Conservation (phyloP, 2,329 filamentous ascomycete genomes). For the Nemania diffusa region DNA sequence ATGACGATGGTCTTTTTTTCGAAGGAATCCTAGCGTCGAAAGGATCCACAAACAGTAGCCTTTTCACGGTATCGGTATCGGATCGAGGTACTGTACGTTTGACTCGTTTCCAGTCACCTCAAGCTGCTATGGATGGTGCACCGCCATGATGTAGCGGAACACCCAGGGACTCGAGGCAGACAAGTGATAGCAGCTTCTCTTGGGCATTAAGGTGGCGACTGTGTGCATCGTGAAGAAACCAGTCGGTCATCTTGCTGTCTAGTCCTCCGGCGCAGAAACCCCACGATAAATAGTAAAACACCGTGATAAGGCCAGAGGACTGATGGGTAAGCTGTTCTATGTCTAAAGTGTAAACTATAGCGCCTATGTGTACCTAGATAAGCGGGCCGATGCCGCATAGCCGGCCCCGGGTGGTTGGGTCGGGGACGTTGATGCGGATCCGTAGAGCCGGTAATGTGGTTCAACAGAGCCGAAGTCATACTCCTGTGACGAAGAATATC, state of each 20-base stretch:
- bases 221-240: neutral
- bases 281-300: neutral
- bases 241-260: neutral
- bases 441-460: neutral
- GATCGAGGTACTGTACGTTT: neutral
- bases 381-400: neutral
- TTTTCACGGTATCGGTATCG: neutral
- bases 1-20: neutral
- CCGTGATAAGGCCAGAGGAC: neutral
- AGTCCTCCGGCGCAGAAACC: neutral
- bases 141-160: neutral
- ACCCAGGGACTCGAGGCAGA: neutral
- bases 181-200: neutral
- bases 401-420: conserved; percentile 3
- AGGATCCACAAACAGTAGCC: neutral
- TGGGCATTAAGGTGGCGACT: neutral
- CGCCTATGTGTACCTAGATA: neutral
- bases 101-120: neutral
- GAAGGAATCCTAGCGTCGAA: neutral
- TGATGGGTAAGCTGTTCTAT: neutral
- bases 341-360: too few species aligned
- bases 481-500: neutral
- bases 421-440: conserved; percentile 2
- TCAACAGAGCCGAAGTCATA: neutral
- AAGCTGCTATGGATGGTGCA: neutral